phyloP scores from a whole-genome alignment of 2,329 filamentous ascomycete species.

The Grosmannia clavigera region DNA sequence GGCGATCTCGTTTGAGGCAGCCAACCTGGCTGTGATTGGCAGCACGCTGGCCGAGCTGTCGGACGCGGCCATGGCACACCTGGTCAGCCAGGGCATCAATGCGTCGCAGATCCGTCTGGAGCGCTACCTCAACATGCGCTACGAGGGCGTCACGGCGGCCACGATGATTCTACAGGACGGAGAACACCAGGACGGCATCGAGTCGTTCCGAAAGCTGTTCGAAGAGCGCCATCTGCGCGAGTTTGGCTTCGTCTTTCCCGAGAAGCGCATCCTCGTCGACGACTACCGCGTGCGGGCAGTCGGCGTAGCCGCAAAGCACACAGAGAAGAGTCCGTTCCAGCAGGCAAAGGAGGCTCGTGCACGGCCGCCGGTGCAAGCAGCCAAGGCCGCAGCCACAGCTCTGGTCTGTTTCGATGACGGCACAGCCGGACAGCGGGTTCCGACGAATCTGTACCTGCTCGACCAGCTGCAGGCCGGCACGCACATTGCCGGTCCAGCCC shows the following conservation, averaged over 20 bases:
- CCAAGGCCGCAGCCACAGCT: not conserved
- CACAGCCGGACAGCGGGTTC: not conserved
- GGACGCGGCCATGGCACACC: constrained; percentile 26
- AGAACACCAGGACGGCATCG: constrained; percentile 42
- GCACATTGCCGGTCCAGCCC: constrained; percentile 41
- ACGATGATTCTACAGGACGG: constrained; percentile 49
- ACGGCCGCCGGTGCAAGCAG: not conserved
- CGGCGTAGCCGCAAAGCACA: constrained; percentile 45
- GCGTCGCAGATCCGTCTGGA: constrained; percentile 58
- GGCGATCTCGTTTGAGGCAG: not conserved
- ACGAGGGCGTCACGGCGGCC: constrained; percentile 77
- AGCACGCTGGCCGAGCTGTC: not conserved
- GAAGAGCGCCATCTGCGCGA: constrained; percentile 57
- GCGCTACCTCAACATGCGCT: constrained; percentile 88
- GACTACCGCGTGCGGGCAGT: constrained; percentile 59
- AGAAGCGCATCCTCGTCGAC: constrained; percentile 59
- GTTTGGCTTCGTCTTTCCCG: constrained; percentile 54
- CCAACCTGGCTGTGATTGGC: not conserved
- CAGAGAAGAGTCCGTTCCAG: constrained; percentile 71
- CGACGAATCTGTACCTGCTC: not conserved
- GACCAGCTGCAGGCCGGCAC: not conserved
- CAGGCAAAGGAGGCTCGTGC: constrained; percentile 50
- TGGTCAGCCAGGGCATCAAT: constrained; percentile 49
- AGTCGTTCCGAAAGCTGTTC: constrained; percentile 34
- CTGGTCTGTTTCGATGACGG: not conserved